phyloP scores from a whole-genome alignment of 2,329 filamentous ascomycete genomes.

The Fusarium sp. region DNA sequence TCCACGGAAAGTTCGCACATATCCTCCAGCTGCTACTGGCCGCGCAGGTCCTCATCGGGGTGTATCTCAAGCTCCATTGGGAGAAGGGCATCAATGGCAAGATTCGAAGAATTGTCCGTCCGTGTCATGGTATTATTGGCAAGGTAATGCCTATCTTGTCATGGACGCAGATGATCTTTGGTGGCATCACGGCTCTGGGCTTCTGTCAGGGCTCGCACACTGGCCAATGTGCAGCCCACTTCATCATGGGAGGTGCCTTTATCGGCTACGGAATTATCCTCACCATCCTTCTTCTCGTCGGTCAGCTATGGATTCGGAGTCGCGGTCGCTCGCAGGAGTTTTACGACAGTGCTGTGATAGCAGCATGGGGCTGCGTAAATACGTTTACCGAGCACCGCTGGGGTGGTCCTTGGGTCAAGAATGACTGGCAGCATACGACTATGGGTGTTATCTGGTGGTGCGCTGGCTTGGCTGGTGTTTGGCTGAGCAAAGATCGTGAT shows the following conservation, averaged over 20 bases:
- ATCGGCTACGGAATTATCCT: conserved; percentile 93
- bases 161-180: conserved; percentile 97
- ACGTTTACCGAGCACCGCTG: conserved; percentile 98
- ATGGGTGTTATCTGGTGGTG: conserved; percentile 99
- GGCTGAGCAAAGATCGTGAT: conserved; percentile 87
- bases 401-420: conserved; percentile 89
- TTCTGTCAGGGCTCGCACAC: conserved; percentile 94
- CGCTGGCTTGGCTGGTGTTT: conserved; percentile 89
- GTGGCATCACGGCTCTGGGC: conserved; percentile 89
- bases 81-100: conserved; percentile 85
- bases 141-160: conserved; percentile 87
- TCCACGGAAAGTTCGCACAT: conserved; percentile 85
- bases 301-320: conserved; percentile 86
- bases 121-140: conserved; percentile 83
- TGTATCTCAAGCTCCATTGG: conserved; percentile 91
- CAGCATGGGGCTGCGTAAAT: conserved; percentile 96
- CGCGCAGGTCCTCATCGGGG: conserved; percentile 81
- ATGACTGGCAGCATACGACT: conserved; percentile 97
- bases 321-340: conserved; percentile 94
- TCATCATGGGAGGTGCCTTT: conserved; percentile 98
- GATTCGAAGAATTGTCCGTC: conserved; percentile 78
- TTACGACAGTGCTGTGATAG: conserved; percentile 92
- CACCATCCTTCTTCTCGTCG: conserved; percentile 86
- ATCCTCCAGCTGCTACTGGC: conserved; percentile 84
- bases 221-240: conserved; percentile 94